Conservation (phyloP, 2,329 filamentous ascomycete species). For the Geosmithia putterillii region DNA sequence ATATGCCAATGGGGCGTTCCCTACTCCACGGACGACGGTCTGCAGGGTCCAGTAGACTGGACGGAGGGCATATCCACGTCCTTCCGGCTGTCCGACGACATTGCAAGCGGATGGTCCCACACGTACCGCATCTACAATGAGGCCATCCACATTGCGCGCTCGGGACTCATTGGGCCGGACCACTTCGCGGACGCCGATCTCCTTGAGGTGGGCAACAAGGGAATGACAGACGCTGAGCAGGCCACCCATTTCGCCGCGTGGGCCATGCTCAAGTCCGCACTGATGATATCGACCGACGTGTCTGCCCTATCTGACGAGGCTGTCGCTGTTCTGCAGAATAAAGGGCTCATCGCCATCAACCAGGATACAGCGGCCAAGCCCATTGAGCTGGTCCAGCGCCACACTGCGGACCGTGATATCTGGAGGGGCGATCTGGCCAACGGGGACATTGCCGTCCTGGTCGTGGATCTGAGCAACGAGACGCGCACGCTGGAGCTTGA, state of each 20-base stretch:
- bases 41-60: background rate
- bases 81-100: background rate
- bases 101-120: background rate
- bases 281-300: conserved; percentile 27
- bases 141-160: background rate
- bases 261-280: conserved; percentile 30
- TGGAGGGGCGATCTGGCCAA: background rate
- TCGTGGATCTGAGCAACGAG: background rate
- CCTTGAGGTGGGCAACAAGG: conserved; percentile 25
- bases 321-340: conserved; percentile 10
- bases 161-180: background rate
- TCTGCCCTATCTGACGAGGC: conserved; percentile 8
- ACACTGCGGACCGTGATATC: background rate
- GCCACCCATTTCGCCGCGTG: conserved; percentile 31
- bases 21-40: background rate
- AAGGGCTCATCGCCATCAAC: conserved; percentile 15
- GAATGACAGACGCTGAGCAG: conserved; percentile 23
- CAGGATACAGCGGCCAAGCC: conserved; percentile 19
- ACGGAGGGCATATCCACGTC: background rate
- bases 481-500: background rate
- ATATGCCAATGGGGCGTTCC: background rate
- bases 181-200: conserved; percentile 23
- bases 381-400: conserved; percentile 3
- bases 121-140: background rate
- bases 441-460: background rate